A percentile compares a stretch with the other conserved stretches of the same genome.
These are phyloP conservation scores for Diaporthe sp. DNA, from an alignment of 2,329 filamentous ascomycete genomes.

Conservation along the genomic window DNA sequence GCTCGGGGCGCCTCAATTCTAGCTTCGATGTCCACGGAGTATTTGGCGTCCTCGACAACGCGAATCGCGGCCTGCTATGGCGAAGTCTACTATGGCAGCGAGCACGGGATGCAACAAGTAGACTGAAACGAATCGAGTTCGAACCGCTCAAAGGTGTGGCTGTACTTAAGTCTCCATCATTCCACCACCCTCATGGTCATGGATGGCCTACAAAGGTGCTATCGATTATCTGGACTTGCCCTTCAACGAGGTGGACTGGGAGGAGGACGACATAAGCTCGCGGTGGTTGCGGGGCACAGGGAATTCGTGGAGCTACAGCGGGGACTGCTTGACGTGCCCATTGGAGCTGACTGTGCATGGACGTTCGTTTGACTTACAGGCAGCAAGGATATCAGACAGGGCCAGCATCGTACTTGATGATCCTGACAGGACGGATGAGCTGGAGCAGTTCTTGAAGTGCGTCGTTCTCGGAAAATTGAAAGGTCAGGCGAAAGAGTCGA, in stretches of 20 bases:
- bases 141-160: not conserved
- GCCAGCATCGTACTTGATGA: not conserved
- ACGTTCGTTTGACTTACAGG: not conserved
- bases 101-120: too few relatives aligned
- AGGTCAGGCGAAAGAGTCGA: not conserved
- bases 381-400: not conserved
- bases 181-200: conserved; percentile 20
- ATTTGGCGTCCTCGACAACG: too few relatives aligned
- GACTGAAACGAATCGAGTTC: conserved; percentile 2
- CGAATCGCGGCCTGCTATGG: too few relatives aligned
- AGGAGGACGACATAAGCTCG: not conserved
- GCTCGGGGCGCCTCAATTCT: not conserved
- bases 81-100: too few relatives aligned
- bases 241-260: conserved; percentile 23
- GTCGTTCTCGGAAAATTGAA: conserved; percentile 4
- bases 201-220: conserved; percentile 13
- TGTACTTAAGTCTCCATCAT: not conserved
- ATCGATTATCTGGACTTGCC: not conserved
- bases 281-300: not conserved
- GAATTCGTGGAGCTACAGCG: not conserved
- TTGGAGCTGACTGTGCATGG: not conserved
- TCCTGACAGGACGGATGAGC: not conserved
- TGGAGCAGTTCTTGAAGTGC: not conserved
- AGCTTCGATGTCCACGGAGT: not conserved
- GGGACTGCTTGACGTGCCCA: not conserved